phyloP scores from a whole-genome alignment of 164 flowering plant genomes.

The Sextonia rubra region DNA sequence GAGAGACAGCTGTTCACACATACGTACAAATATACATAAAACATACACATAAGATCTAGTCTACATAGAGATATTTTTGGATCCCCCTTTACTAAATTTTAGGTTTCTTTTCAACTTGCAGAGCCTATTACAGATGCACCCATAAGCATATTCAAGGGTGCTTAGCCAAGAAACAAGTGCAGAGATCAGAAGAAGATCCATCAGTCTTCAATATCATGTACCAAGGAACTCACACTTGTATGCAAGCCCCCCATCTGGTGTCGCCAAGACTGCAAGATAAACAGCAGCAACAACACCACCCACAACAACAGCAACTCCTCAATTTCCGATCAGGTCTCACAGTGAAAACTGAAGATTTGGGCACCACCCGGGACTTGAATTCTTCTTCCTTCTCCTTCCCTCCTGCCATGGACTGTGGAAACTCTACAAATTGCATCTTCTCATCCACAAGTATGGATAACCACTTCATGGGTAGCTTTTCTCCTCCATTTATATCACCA shows the following conservation, averaged over 20 bases:
- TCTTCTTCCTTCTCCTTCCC: conserved; percentile 37
- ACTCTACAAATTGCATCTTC: conserved; percentile 20
- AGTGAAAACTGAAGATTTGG: conserved; percentile 36
- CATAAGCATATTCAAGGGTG: conserved; percentile 63
- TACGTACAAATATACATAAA: too few relatives aligned
- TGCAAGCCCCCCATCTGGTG: conserved; percentile 20
- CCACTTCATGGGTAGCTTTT: conserved; percentile 21
- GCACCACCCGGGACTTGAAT: conserved; percentile 23
- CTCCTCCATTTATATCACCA: conserved; percentile 53
- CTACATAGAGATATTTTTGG: too few relatives aligned
- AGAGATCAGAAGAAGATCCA: conserved; percentile 80
- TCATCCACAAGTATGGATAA: conserved; percentile 21
- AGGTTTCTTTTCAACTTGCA: conserved; percentile 28
- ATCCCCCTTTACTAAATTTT: background rate
- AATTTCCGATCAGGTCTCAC: conserved; percentile 29
- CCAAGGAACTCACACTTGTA: conserved; percentile 71
- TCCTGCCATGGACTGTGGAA: conserved; percentile 4
- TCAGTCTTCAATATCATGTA: conserved; percentile 68
- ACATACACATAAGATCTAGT: too few relatives aligned
- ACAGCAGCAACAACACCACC: conserved; percentile 1
- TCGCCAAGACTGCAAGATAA: conserved; percentile 8
- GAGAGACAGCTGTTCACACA: background rate
- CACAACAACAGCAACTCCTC: conserved; percentile 22
- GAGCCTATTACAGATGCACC: conserved; percentile 94
- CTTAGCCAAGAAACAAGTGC: conserved; percentile 90